Percentiles rank a stretch among this genome's conserved stretches.
These are phyloP conservation scores for Pseudocercospora vitis DNA, from an alignment of 2,329 filamentous ascomycete species.

Conservation along the genomic window DNA sequence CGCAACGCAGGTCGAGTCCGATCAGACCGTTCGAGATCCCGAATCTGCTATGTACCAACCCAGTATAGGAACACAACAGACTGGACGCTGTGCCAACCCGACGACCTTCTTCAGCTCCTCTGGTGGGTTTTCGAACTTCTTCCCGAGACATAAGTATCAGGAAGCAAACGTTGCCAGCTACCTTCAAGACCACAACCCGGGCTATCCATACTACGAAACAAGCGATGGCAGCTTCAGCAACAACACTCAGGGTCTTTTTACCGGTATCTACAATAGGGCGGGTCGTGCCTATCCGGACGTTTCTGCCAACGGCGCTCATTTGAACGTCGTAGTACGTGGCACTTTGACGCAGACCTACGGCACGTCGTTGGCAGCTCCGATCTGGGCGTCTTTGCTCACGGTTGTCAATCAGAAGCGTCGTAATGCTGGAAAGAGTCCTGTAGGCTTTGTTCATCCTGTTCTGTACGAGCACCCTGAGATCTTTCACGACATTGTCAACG, in stretches of 20 bases:
- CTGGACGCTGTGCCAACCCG: neutral
- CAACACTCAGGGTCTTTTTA: constrained; percentile 1
- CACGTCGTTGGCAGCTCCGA: constrained; percentile 54
- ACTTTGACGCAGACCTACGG: constrained; percentile 48
- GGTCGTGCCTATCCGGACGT: constrained; percentile 42
- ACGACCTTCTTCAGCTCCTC: constrained; percentile 28
- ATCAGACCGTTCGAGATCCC: constrained; percentile 32
- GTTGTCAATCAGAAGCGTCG: constrained; percentile 45
- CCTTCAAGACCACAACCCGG: constrained; percentile 38
- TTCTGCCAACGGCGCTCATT: constrained; percentile 37
- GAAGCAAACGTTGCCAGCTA: constrained; percentile 41
- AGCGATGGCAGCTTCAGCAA: constrained; percentile 7
- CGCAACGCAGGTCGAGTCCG: constrained; percentile 43
- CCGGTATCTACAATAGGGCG: constrained; percentile 32
- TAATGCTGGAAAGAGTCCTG: constrained; percentile 39
- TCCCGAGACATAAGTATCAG: constrained; percentile 50
- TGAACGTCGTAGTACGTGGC: constrained; percentile 46
- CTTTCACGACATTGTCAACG: constrained; percentile 44
- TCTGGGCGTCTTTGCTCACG: constrained; percentile 51
- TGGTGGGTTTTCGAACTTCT: constrained; percentile 53
- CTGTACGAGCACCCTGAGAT: constrained; percentile 45
- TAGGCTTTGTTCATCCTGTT: constrained; percentile 40
- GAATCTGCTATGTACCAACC: constrained; percentile 20
- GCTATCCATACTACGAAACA: constrained; percentile 10
- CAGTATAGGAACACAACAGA: neutral